These are phyloP conservation scores for Salmacisia buchloeana DNA, from an alignment of 1,284 basidiomycete genomes.

Conservation along the genomic window DNA sequence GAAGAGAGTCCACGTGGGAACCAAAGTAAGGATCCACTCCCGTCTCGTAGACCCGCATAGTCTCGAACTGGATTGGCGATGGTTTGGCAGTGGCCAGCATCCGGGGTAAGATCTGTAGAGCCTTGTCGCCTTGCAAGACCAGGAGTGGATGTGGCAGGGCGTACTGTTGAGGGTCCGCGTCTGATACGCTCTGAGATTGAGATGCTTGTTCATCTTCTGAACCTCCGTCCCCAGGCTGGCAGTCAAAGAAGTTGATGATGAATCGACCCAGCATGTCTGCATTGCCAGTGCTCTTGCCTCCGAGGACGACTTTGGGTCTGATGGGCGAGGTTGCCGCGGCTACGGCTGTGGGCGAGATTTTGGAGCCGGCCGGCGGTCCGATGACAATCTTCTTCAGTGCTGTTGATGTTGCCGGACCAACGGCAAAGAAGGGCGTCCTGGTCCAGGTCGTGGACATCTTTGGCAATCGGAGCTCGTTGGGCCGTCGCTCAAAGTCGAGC, in stretches of 20 bases:
- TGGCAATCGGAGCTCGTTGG: neutral
- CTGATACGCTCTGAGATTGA: too few relatives aligned
- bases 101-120: slow-evolving; percentile 28
- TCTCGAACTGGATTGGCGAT: slow-evolving; percentile 25
- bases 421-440: slow-evolving; percentile 44
- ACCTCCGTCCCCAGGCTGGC: neutral
- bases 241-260: slow-evolving; percentile 20
- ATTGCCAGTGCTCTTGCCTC: slow-evolving; percentile 38
- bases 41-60: slow-evolving; percentile 41
- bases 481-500: neutral
- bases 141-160: slow-evolving; percentile 23
- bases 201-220: neutral
- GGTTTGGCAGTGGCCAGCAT: slow-evolving; percentile 21
- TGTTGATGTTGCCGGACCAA: slow-evolving; percentile 40
- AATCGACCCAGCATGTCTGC: slow-evolving; percentile 37
- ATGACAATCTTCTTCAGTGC: slow-evolving; percentile 20
- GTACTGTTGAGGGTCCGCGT: neutral
- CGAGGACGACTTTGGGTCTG: slow-evolving; percentile 29
- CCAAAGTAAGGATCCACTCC: slow-evolving; percentile 28
- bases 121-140: slow-evolving; percentile 45
- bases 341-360: neutral
- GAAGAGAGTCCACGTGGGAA: neutral
- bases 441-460: slow-evolving; percentile 21
- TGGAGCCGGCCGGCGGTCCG: slow-evolving; percentile 14
- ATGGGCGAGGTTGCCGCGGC: slow-evolving; percentile 18